These are phyloP conservation scores for Cantharellus anzutake DNA, from an alignment of 768 basidiomycete genomes.

Conservation along the genomic window DNA sequence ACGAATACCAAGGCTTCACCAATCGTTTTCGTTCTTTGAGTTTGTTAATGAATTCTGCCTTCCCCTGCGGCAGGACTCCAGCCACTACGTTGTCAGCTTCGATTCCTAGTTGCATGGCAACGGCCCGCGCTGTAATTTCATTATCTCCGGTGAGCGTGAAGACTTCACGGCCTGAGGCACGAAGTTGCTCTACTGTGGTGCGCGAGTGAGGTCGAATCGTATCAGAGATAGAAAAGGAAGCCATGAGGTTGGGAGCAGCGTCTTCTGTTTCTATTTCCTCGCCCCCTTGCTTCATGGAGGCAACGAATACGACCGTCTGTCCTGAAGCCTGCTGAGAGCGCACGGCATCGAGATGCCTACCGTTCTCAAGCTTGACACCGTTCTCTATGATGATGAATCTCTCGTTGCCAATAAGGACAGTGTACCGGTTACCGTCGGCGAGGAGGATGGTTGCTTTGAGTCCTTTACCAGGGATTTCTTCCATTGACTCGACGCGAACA, in stretches of 20 bases:
- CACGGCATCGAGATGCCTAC: background rate
- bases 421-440: conserved; percentile 6
- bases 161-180: conserved; percentile 32
- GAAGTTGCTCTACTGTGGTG: conserved; percentile 33
- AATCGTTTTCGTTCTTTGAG: conserved; percentile 11
- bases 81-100: conserved; percentile 48
- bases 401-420: conserved; percentile 53
- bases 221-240: conserved; percentile 42
- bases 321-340: conserved; percentile 39
- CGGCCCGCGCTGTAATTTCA: conserved; percentile 45
- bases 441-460: conserved; percentile 30
- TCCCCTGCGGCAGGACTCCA: conserved; percentile 69
- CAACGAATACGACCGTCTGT: conserved; percentile 52
- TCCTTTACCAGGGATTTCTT: conserved; percentile 52
- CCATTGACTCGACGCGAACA: conserved; percentile 19
- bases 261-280: conserved; percentile 11
- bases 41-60: conserved; percentile 26
- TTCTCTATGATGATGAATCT: conserved; percentile 4
- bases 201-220: conserved; percentile 38
- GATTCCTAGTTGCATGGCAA: conserved; percentile 51
- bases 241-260: background rate
- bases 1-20: conserved; percentile 8
- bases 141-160: conserved; percentile 80
- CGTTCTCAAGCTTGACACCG: background rate
- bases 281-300: conserved; percentile 11